Evolutionary conservation across 345 rosid species (phyloP), one percentile per base, ranked within the genome.

Genomic region (Brassica carinata): DNA sequence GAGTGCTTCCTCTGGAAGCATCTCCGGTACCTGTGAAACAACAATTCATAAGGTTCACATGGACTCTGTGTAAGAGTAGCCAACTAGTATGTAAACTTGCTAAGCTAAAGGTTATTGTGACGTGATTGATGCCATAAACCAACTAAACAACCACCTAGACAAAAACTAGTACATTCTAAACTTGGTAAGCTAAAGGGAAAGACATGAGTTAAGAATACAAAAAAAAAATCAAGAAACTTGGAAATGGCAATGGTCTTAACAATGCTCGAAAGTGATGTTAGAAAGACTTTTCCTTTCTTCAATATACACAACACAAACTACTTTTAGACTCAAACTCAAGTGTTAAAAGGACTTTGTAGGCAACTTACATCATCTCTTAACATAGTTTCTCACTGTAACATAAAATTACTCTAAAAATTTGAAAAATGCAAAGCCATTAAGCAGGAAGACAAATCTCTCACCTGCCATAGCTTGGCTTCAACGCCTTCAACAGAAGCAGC

Each of bases 391-490:
- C 40, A 36, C 40, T 36, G 7, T 4, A 36, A 36, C 40, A 36
- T 23, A 23, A 36, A 36, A 8, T 36, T 8, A 36, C 8, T 36
- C 1, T 36, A 2, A 8, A 8, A 36, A 36, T 23, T 36, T 7
- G 43, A 36, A 1, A 36, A 36, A 33, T 33, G 36, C 36, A 33
- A 33, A 5, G 36, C 36, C 36, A 5, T 33, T 33, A 33, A 6
- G 43, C 7, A 36, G 43, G 43, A 36, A 36, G 9, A 8, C 43
- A 18, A 36, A 33, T 62, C 57, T 64, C 55, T 27, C 53, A 92
- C 98, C 98, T 92, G 98, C 96, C 97, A 92, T 74, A 94, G 71
- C 84, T 86, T 87, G 85, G 94, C 96, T 82, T 94, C 98, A 83
- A 94, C 97, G 55, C 98, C 98, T 86, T 91, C 96, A 79, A 94